Evolutionary conservation across 1,284 basidiomycete genomes (phyloP).

Genomic region (Neonothopanus nambi): DNA sequence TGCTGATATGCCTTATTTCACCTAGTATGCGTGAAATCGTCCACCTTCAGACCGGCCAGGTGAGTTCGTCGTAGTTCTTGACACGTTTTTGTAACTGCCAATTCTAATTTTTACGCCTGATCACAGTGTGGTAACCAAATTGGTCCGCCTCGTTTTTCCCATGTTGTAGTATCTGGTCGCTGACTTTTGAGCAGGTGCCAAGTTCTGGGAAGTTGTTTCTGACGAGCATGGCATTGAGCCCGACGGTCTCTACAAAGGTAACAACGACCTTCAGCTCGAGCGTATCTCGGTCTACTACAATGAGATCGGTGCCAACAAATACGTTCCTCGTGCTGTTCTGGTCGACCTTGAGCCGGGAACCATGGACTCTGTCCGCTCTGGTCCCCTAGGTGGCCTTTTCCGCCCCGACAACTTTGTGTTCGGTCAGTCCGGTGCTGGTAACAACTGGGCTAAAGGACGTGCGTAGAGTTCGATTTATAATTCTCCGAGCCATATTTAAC

Average conservation of each 20-base stretch:
- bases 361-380: constrained; percentile 92
- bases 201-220: constrained; percentile 98
- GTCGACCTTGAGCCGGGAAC: constrained; percentile 96
- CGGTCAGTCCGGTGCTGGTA: constrained; percentile 89
- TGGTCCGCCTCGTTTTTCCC: constrained; percentile 46
- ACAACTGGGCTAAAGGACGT: constrained; percentile 97
- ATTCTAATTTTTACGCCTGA: constrained; percentile 17
- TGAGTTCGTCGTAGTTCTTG: constrained; percentile 36
- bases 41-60: constrained; percentile 95
- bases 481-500: background rate
- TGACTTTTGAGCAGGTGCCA: constrained; percentile 66
- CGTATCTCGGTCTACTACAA: constrained; percentile 97
- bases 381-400: constrained; percentile 85
- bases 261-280: constrained; percentile 94
- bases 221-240: constrained; percentile 96
- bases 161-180: constrained; percentile 8
- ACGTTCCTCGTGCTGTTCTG: constrained; percentile 94
- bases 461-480: constrained; percentile 36
- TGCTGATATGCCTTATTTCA: constrained; percentile 25
- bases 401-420: constrained; percentile 95
- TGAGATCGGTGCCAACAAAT: constrained; percentile 89
- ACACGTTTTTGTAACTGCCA: constrained; percentile 19
- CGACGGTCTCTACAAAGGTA: constrained; percentile 93
- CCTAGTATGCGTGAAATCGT: constrained; percentile 94
- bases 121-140: constrained; percentile 96